phyloP scores from a whole-genome alignment of 2,329 filamentous ascomycete species.

The Aureobasidium sp. region DNA sequence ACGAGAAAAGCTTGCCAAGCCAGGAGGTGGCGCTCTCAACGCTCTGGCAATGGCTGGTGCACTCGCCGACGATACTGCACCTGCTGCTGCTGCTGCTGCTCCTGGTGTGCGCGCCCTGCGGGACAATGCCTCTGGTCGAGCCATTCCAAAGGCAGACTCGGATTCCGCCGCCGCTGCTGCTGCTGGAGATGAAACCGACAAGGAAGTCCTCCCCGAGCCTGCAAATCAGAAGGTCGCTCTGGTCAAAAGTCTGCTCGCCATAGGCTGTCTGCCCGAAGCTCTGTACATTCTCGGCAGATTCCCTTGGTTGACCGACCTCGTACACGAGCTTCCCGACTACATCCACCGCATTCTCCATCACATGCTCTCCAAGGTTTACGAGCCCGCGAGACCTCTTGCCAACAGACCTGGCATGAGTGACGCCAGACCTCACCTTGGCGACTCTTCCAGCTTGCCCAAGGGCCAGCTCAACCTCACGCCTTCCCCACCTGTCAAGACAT shows the following conservation, averaged over 20 bases:
- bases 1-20: constrained; percentile 62
- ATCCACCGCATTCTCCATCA: constrained; percentile 81
- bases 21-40: constrained; percentile 66
- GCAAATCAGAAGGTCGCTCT: constrained; percentile 82
- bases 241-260: constrained; percentile 76
- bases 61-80: constrained; percentile 69
- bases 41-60: constrained; percentile 82
- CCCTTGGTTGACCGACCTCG: constrained; percentile 83
- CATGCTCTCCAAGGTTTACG: constrained; percentile 70
- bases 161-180: constrained; percentile 31
- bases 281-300: constrained; percentile 88
- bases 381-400: constrained; percentile 42
- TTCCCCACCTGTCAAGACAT: constrained; percentile 57
- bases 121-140: constrained; percentile 41
- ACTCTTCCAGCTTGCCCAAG: constrained; percentile 63
- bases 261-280: constrained; percentile 87
- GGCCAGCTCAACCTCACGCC: constrained; percentile 56
- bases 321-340: constrained; percentile 70
- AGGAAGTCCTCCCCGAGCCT: constrained; percentile 56
- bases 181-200: constrained; percentile 30
- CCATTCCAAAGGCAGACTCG: constrained; percentile 34
- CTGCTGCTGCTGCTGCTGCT: constrained; percentile 33
- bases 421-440: constrained; percentile 45
- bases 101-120: constrained; percentile 32
- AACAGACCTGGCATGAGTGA: constrained; percentile 39